These are phyloP conservation scores for Ammopiptanthus mongolicus DNA, from an alignment of 306 rosid genomes.

Conservation along the genomic window DNA sequence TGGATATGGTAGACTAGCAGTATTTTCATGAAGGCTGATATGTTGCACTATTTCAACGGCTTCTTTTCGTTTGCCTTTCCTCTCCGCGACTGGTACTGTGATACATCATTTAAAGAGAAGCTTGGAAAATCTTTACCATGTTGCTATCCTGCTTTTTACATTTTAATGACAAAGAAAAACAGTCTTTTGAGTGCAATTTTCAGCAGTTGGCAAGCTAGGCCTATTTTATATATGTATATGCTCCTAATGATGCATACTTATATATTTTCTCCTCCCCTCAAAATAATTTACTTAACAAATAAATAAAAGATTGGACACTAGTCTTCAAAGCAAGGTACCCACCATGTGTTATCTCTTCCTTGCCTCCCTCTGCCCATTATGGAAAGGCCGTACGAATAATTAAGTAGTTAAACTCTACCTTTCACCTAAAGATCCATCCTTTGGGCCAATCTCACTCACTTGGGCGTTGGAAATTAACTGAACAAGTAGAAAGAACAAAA, in stretches of 20 bases:
- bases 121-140: not conserved
- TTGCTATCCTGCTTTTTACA: slow-evolving; percentile 11
- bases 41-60: slow-evolving; percentile 7
- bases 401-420: slow-evolving; percentile 14
- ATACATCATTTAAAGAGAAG: slow-evolving; percentile 19
- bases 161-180: slow-evolving; percentile 18
- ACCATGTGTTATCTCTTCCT: slow-evolving; percentile 12
- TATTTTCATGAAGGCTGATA: slow-evolving; percentile 5
- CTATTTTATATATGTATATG: slow-evolving; percentile 8
- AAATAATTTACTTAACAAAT: not conserved
- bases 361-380: not conserved
- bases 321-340: slow-evolving; percentile 11
- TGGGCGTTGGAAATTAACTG: not conserved
- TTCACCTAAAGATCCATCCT: not conserved
- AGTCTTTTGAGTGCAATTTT: slow-evolving; percentile 11
- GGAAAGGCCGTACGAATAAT: not conserved
- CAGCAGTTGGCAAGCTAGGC: slow-evolving; percentile 5
- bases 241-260: not conserved
- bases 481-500: not conserved
- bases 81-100: not conserved
- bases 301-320: not conserved
- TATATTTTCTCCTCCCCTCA: not conserved
- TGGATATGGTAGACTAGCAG: not conserved
- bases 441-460: not conserved
- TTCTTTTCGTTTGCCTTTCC: slow-evolving; percentile 2